Percentiles rank a stretch among this genome's conserved stretches.
phyloP scores from a whole-genome alignment of 106 monocot genomes.

The Cymbidium sinense region DNA sequence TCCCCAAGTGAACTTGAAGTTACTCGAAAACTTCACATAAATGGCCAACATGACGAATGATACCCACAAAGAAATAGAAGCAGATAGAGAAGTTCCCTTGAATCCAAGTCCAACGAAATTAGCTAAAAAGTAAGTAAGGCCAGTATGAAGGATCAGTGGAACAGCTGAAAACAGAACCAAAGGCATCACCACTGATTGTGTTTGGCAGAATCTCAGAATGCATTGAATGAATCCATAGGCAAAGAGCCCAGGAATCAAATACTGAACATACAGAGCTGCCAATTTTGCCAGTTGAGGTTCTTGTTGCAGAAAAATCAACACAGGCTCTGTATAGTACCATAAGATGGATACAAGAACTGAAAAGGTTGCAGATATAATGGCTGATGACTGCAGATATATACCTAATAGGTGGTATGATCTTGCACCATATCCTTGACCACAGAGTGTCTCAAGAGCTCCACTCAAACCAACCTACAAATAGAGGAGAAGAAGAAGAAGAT shows the following conservation, averaged over 20 bases:
- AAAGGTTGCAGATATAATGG: constrained; percentile 32
- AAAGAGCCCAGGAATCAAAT: constrained; percentile 69
- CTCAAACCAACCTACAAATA: constrained; percentile 61
- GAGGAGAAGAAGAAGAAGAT: neutral
- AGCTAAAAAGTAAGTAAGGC: constrained; percentile 50
- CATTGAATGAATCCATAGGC: constrained; percentile 64
- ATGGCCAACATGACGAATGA: constrained; percentile 51
- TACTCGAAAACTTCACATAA: constrained; percentile 45
- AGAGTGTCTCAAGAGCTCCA: constrained; percentile 78
- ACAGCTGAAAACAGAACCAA: constrained; percentile 48
- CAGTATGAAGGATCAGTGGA: constrained; percentile 43
- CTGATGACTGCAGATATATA: constrained; percentile 69
- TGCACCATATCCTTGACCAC: constrained; percentile 80
- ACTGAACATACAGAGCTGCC: constrained; percentile 48
- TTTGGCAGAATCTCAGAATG: constrained; percentile 71
- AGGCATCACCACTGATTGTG: constrained; percentile 56
- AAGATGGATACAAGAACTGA: constrained; percentile 40
- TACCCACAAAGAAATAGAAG: constrained; percentile 50
- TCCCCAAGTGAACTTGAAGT: constrained; percentile 54
- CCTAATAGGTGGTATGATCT: constrained; percentile 57
- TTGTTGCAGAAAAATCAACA: constrained; percentile 61
- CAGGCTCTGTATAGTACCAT: constrained; percentile 55
- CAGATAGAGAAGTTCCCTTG: constrained; percentile 41
- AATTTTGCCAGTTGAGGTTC: constrained; percentile 47
- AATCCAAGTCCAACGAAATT: constrained; percentile 51